Conservation (phyloP, 2,329 filamentous ascomycete species). For the Coniella vitis region DNA sequence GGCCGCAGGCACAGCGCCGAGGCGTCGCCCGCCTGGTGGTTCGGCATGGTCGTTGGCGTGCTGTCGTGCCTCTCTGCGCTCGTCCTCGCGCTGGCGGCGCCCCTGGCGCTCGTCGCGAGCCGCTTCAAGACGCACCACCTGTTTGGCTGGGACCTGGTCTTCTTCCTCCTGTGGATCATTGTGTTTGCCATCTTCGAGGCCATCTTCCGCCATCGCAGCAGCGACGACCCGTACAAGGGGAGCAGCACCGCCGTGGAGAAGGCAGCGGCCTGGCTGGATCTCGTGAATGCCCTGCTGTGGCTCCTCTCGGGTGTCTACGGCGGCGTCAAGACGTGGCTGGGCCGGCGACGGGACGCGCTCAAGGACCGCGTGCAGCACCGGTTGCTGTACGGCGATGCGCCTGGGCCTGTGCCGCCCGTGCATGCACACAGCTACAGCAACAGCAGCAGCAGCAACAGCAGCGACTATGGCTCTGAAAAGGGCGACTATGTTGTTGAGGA, state of each 20-base stretch:
- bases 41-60: conserved; percentile 52
- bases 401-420: background rate
- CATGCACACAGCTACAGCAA: too few species aligned
- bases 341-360: conserved; percentile 32
- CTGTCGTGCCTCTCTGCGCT: conserved; percentile 47
- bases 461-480: background rate
- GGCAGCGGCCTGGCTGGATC: conserved; percentile 64
- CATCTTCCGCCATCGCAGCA: conserved; percentile 58
- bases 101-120: conserved; percentile 27
- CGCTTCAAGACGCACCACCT: conserved; percentile 35
- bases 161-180: conserved; percentile 51
- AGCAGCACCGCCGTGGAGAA: conserved; percentile 50
- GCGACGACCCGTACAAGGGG: conserved; percentile 43
- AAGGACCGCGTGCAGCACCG: conserved; percentile 33
- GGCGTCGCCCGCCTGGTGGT: conserved; percentile 50
- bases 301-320: conserved; percentile 39
- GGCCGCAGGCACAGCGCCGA: conserved; percentile 26
- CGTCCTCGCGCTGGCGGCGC: conserved; percentile 32
- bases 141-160: conserved; percentile 37
- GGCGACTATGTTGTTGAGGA: background rate
- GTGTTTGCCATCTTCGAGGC: conserved; percentile 67
- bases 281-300: conserved; percentile 64
- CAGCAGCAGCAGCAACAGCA: too few species aligned
- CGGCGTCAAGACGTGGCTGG: conserved; percentile 32
- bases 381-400: conserved; percentile 22